Base-by-base conservation (phyloP, 1,284 basidiomycete species). In the Ceratobasidium sp. region DNA sequence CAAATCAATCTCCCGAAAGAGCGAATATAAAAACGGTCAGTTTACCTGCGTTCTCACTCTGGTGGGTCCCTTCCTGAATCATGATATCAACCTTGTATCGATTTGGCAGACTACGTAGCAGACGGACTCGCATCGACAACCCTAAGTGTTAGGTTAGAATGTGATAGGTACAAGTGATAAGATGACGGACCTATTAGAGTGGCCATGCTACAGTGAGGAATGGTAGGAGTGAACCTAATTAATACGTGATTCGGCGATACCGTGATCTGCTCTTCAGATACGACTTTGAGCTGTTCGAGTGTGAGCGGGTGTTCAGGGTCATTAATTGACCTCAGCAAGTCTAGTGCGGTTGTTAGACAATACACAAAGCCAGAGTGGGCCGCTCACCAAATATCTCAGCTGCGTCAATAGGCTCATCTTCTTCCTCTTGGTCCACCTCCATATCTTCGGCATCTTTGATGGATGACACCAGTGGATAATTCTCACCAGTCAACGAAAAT, bases 171-270 rank as follows among this genome's bases (percentile, higher is more conserved):
- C 9, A n/a, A n/a, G n/a, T n/a, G n/a, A n/a, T n/a, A n/a, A 40
- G 4, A 26, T 5, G n/a, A 84, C 89, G 79, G 80, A 95, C 96
- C 98, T 77, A 99, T 99, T 64, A 99, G 87, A 1, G 97, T 99
- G 3, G 96, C 97, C 95, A 98, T 97, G 66, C 95, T 96, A 83
- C 97, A 99, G 83, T 99, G 97, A 4, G 98, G 98, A 40, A 98
- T 97, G 0, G 97, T 99, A 1, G 98, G 98, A 5, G 97, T 99
- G 82, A 98, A 96, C 83, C 96, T 95, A 78, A 98, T 92, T 42
- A 91, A 87, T 46, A 99, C 89, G 59, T 91, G 90, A 82, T 96
- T 94, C 33, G 90, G 84, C 5, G 87, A 87, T 54, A 99, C 89
- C 48, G 88, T 88, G 79, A 99, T 93, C 83, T 99, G 97, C 15